Base-by-base conservation (phyloP, 305 asterid genomes). In the Rubia peregrina region DNA sequence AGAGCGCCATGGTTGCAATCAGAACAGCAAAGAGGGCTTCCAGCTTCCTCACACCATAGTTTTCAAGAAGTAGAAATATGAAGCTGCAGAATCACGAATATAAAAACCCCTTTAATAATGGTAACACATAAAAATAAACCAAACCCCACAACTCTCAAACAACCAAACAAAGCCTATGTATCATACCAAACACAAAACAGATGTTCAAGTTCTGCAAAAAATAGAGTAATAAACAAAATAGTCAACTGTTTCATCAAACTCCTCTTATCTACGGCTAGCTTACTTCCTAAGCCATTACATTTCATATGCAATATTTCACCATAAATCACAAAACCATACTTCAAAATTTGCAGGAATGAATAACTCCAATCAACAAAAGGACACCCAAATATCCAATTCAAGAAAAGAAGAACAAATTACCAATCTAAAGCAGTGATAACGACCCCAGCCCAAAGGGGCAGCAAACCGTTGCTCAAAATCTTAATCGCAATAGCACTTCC, bases 381-480 rank as follows among this genome's bases (percentile, higher is more conserved):
- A 4, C 22, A 53, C 16, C 36, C 19, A 30, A 30, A 14, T 11
- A 61, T 33, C 19, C 4, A n/a, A 53, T 53, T 30, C 42, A 61
- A 26, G 6, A 30, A 61, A 38, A 3, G 7, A 38, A 38, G 0
- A 9, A 64, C 4, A n/a, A n/a, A 40, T 75, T 82, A 92, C 98
- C 98, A 92, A 77, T 92, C 98, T 17, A 85, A 78, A 72, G 98
- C 97, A 2, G 98, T 90, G 44, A 92, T 89, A 61, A 89, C 26
- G 0, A 90, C 98, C 24, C 98, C 97, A 69, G 92, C 89, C 98
- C 98, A 92, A 0, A 92, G 90, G 26, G 98, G 98, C 71, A 92
- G 69, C 7, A 86, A 21, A 0, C 98, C 97, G 0, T 81, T 72
- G 73, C 88, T 90, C 72, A 92, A 78, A 69, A 92, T 92, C 81